phyloP scores from a whole-genome alignment of 1,284 basidiomycete genomes.

The Fistulinella cinereoalba region DNA sequence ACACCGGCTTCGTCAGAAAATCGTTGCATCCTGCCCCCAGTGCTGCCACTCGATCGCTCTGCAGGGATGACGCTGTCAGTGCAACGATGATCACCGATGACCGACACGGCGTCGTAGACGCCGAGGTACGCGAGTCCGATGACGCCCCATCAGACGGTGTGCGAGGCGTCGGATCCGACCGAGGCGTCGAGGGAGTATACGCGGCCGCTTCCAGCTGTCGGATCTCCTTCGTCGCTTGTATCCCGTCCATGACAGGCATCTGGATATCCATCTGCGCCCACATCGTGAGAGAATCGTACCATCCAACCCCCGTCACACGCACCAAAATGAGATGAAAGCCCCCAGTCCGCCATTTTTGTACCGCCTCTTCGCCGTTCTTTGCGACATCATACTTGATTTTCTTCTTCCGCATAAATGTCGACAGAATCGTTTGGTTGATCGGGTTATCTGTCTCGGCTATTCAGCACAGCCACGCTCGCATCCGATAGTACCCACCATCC shows the following conservation, averaged over 20 bases:
- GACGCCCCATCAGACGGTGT: conserved; percentile 53
- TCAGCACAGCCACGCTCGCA: conserved; percentile 10
- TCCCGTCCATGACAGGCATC: conserved; percentile 98
- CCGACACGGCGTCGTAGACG: conserved; percentile 68
- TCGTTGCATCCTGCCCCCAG: conserved; percentile 98
- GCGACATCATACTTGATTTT: conserved; percentile 95
- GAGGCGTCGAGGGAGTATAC: conserved; percentile 68
- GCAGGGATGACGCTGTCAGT: conserved; percentile 90
- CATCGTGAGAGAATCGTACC: conserved; percentile 4
- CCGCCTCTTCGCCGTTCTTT: conserved; percentile 93
- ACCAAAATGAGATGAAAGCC: conserved; percentile 96
- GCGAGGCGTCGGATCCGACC: conserved; percentile 47
- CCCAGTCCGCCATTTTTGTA: conserved; percentile 93
- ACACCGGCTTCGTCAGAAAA: conserved; percentile 97
- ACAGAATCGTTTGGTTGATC: conserved; percentile 96
- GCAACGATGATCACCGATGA: conserved; percentile 99
- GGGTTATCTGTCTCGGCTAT: conserved; percentile 75
- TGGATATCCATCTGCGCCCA: conserved; percentile 95
- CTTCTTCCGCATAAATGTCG: conserved; percentile 94
- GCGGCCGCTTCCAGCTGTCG: conserved; percentile 81
- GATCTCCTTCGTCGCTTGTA: conserved; percentile 96
- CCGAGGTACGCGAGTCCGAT: conserved; percentile 43
- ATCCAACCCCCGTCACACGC: conserved; percentile 24
- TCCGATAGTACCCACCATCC: conserved; percentile 63
- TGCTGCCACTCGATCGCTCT: conserved; percentile 92